Conservation (phyloP, 129 eudicot genomes). For the Logfia minima region DNA sequence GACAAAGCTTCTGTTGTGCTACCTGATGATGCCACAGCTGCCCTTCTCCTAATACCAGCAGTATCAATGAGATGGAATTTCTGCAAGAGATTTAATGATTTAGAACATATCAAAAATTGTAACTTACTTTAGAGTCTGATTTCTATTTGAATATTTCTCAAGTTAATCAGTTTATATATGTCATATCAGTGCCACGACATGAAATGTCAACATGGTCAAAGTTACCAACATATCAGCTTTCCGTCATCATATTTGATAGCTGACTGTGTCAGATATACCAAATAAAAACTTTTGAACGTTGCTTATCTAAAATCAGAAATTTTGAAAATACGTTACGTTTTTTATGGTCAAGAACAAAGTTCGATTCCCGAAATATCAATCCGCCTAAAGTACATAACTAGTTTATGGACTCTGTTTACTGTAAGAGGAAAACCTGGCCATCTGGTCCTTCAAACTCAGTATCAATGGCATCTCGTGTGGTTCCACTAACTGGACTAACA, state of each 20-base stretch:
- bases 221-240: neutral
- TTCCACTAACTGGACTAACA: conserved; percentile 99
- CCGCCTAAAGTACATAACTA: neutral
- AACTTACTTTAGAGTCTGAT: conserved; percentile 1
- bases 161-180: neutral
- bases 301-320: neutral
- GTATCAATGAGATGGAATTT: conserved; percentile 90
- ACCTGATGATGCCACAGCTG: conserved; percentile 90
- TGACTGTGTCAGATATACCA: too few species aligned
- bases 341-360: neutral
- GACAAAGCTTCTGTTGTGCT: conserved; percentile 96
- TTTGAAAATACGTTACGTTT: neutral
- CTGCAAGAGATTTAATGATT: conserved; percentile 46
- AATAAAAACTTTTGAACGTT: too few species aligned
- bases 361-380: neutral
- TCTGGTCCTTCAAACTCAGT: conserved; percentile 88
- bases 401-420: neutral
- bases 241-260: neutral
- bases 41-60: conserved; percentile 92
- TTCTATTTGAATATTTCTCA: neutral
- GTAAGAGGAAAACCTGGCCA: conserved; percentile 76
- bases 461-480: conserved; percentile 99
- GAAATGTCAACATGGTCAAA: conserved; percentile 4
- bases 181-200: neutral
- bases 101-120: neutral